phyloP scores from a whole-genome alignment of 768 basidiomycete species.

The Dacryopinax spathularia region DNA sequence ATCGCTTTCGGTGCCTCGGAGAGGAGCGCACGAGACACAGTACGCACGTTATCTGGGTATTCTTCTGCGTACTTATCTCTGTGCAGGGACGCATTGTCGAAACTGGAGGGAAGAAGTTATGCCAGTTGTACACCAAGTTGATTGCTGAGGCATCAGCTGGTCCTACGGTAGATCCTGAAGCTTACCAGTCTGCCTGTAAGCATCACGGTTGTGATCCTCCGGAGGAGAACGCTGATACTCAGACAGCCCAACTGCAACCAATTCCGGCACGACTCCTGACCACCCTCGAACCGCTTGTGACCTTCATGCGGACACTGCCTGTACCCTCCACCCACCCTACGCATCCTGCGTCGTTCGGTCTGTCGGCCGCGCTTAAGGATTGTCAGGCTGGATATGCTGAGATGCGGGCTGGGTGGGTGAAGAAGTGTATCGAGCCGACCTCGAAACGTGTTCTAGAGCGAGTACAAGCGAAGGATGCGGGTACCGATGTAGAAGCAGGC shows the following conservation, averaged over 20 bases:
- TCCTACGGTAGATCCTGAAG: conserved; percentile 45
- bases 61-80: not conserved
- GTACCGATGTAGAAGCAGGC: conserved; percentile 48
- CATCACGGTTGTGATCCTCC: conserved; percentile 8
- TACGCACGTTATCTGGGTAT: conserved; percentile 16
- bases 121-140: conserved; percentile 69
- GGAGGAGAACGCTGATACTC: no score
- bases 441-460: conserved; percentile 56
- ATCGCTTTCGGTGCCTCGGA: conserved; percentile 62
- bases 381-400: conserved; percentile 73
- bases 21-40: conserved; percentile 41
- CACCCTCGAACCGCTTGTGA: conserved; percentile 48
- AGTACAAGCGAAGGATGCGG: conserved; percentile 38
- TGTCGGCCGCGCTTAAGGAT: conserved; percentile 52
- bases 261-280: conserved; percentile 40
- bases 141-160: conserved; percentile 79
- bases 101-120: conserved; percentile 68
- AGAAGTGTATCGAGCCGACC: conserved; percentile 57
- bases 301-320: conserved; percentile 49
- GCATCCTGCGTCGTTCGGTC: conserved; percentile 56
- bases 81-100: no score
- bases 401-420: conserved; percentile 69
- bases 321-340: conserved; percentile 69
- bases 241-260: conserved; percentile 20
- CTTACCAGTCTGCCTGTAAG: conserved; percentile 34